Evolutionary conservation across 148 eudicot genomes (phyloP).

Genomic region (Polygonum aviculare): DNA sequence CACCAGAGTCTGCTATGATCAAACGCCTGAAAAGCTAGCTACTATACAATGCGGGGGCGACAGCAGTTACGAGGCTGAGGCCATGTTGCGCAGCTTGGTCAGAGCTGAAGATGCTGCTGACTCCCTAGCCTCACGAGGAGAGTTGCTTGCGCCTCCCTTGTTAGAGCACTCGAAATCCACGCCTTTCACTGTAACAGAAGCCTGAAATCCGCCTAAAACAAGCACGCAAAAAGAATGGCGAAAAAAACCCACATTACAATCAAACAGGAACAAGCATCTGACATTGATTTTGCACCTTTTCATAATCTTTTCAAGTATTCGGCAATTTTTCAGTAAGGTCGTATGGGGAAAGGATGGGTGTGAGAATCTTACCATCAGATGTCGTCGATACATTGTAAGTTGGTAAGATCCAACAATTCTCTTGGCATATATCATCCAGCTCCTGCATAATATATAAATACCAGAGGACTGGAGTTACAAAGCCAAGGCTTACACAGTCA

Average conservation of each 20-base stretch:
- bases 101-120: slow-evolving; percentile 41
- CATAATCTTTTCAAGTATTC: too few species aligned
- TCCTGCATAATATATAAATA: slow-evolving; percentile 24
- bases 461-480: not conserved
- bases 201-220: slow-evolving; percentile 22
- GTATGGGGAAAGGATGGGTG: not conserved
- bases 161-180: slow-evolving; percentile 32
- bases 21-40: not conserved
- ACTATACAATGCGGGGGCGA: not conserved
- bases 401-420: slow-evolving; percentile 54
- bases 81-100: slow-evolving; percentile 29
- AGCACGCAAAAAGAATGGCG: not conserved
- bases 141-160: slow-evolving; percentile 16
- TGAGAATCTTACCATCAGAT: slow-evolving; percentile 36
- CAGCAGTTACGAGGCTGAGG: not conserved
- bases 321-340: not conserved
- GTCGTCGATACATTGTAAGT: slow-evolving; percentile 32
- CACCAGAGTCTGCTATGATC: not conserved
- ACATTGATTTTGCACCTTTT: too few species aligned
- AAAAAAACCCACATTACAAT: too few species aligned
- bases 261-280: too few species aligned
- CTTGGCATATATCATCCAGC: slow-evolving; percentile 45
- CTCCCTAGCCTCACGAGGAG: slow-evolving; percentile 42
- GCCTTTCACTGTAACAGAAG: slow-evolving; percentile 35
- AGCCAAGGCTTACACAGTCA: not conserved